Percentiles rank a stretch among this genome's conserved stretches.
Conservation (phyloP, 805 yeast species). For the Schwanniomyces occidentalis region DNA sequence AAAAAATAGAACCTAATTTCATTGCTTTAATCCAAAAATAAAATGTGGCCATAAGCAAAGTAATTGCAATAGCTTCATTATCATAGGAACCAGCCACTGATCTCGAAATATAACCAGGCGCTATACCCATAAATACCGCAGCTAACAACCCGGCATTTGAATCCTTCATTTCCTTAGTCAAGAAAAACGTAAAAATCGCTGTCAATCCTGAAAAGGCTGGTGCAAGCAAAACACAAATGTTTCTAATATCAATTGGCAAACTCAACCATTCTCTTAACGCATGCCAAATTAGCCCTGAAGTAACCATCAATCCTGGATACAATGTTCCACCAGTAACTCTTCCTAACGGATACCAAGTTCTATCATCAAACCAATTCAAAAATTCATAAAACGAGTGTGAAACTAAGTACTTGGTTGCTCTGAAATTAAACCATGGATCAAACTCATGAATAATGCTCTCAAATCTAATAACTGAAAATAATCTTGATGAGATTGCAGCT, state of each 20-base stretch:
- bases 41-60: constrained; percentile 91
- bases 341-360: constrained; percentile 99
- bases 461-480: constrained; percentile 94
- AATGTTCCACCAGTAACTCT: constrained; percentile 98
- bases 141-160: constrained; percentile 86
- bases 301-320: constrained; percentile 98
- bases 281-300: constrained; percentile 89
- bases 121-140: constrained; percentile 94
- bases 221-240: constrained; percentile 92
- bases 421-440: constrained; percentile 94
- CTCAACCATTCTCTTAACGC: constrained; percentile 59
- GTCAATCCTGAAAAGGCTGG: constrained; percentile 96
- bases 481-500: constrained; percentile 88
- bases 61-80: constrained; percentile 98
- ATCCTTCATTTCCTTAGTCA: constrained; percentile 89
- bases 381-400: constrained; percentile 84
- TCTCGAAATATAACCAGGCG: constrained; percentile 97
- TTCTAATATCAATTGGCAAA: constrained; percentile 90
- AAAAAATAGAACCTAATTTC: constrained; percentile 85
- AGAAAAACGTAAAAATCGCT: constrained; percentile 82
- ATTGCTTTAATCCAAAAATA: constrained; percentile 94
- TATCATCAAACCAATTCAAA: constrained; percentile 96
- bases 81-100: constrained; percentile 99
- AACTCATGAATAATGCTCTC: constrained; percentile 98
- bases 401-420: constrained; percentile 93